Evolutionary conservation across 257 asterid genomes (phyloP).

Genomic region (Nicotiana tabacum): DNA sequence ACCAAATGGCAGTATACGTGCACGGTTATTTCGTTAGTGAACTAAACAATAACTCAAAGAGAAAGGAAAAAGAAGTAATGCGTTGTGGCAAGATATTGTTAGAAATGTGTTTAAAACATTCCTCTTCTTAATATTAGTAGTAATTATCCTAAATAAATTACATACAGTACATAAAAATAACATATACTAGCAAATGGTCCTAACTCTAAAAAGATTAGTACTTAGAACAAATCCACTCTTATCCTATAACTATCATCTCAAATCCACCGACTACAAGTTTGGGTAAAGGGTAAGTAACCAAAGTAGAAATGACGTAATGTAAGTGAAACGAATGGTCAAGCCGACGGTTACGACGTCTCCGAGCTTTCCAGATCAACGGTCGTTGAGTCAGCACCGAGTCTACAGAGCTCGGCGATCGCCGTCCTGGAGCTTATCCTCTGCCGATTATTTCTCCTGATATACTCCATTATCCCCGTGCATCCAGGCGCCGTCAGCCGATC

Average conservation of each 20-base stretch:
- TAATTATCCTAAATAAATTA: neutral
- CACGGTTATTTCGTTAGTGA: neutral
- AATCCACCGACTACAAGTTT: constrained; percentile 7
- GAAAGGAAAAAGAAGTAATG: neutral
- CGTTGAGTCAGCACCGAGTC: constrained; percentile 11
- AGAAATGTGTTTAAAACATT: neutral
- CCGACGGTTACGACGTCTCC: constrained; percentile 23
- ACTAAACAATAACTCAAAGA: too few species aligned
- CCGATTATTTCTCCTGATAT: constrained; percentile 23
- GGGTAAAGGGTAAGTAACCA: neutral
- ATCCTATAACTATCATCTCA: constrained; percentile 8
- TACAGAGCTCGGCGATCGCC: constrained; percentile 16
- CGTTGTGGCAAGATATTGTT: neutral
- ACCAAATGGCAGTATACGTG: neutral
- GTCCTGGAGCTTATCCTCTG: constrained; percentile 18
- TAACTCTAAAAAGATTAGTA: constrained; percentile 1
- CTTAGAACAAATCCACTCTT: constrained; percentile 11
- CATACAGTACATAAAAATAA: neutral
- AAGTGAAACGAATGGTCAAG: neutral
- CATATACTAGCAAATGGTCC: neutral
- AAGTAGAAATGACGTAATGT: neutral
- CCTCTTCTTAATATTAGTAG: neutral
- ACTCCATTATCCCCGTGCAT: constrained; percentile 16
- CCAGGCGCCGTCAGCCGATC: constrained; percentile 21
- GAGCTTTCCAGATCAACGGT: constrained; percentile 26